A percentile compares a stretch with the other conserved stretches of the same genome.
Evolutionary conservation across 2,329 filamentous ascomycete genomes (phyloP).

Genomic region (Cryphonectria carpinicola): DNA sequence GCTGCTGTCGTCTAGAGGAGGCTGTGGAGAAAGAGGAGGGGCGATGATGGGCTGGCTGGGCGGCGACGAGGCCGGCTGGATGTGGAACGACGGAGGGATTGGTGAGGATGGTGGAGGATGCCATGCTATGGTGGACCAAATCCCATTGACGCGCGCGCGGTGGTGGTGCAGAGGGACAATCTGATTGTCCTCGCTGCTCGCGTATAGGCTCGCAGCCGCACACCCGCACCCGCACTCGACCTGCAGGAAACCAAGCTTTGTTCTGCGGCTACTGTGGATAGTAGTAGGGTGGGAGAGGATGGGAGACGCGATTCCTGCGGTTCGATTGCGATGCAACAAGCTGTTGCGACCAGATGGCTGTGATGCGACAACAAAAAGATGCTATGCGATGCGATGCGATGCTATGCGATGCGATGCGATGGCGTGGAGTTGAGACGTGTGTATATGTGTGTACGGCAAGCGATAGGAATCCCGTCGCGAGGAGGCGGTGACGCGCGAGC

Average conservation of each 20-base stretch:
- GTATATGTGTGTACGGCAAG: background rate
- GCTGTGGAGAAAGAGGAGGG: slow-evolving; percentile 35
- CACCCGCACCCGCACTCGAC: background rate
- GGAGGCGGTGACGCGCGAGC: background rate
- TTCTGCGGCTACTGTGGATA: background rate
- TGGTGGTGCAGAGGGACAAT: slow-evolving; percentile 19
- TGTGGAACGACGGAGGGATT: background rate
- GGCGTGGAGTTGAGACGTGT: slow-evolving; percentile 2
- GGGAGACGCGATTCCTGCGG: background rate
- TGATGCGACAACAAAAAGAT: background rate
- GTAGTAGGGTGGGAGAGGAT: background rate
- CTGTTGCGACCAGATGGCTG: background rate
- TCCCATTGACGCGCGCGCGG: slow-evolving; percentile 27
- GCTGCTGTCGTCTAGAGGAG: slow-evolving; percentile 30
- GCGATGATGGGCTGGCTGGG: slow-evolving; percentile 20
- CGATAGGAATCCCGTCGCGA: background rate
- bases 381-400: background rate
- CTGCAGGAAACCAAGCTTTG: slow-evolving; percentile 14
- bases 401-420: background rate
- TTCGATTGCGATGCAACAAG: background rate
- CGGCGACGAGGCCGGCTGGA: background rate
- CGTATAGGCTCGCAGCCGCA: background rate
- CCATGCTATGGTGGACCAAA: slow-evolving; percentile 36
- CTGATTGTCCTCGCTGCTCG: slow-evolving; percentile 23
- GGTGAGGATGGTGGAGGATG: slow-evolving; percentile 44